Conservation (phyloP, 2,329 filamentous ascomycete genomes). For the Juglanconis oblonga region DNA sequence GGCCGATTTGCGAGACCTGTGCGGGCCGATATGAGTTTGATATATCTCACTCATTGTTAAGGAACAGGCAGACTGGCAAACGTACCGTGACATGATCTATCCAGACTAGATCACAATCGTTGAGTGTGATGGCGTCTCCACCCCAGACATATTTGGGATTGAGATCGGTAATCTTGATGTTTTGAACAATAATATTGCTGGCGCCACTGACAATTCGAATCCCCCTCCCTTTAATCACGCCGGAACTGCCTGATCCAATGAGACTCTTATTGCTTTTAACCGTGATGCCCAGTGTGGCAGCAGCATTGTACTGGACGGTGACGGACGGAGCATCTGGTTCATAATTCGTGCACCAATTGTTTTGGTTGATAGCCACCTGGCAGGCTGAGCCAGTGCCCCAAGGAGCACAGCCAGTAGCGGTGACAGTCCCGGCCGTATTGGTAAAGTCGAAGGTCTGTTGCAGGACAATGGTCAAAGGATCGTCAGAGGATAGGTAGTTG, state of each 20-base stretch:
- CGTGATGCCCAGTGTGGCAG: slow-evolving; percentile 47
- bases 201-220: slow-evolving; percentile 44
- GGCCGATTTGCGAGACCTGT: slow-evolving; percentile 47
- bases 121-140: slow-evolving; percentile 54
- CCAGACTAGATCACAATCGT: slow-evolving; percentile 44
- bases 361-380: slow-evolving; percentile 59
- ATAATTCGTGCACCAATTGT: slow-evolving; percentile 59
- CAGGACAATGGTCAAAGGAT: slow-evolving; percentile 44
- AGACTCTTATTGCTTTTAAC: slow-evolving; percentile 57
- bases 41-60: background rate
- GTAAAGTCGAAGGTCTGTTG: slow-evolving; percentile 56
- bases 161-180: slow-evolving; percentile 52
- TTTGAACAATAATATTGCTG: slow-evolving; percentile 62
- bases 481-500: slow-evolving; percentile 23
- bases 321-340: slow-evolving; percentile 47
- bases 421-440: slow-evolving; percentile 50
- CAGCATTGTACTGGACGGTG: slow-evolving; percentile 48
- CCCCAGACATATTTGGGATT: slow-evolving; percentile 60
- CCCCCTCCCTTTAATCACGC: slow-evolving; percentile 57
- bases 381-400: slow-evolving; percentile 53
- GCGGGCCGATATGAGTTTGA: background rate
- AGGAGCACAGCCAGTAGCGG: slow-evolving; percentile 54
- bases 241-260: slow-evolving; percentile 49
- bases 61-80: background rate
- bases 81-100: slow-evolving; percentile 45